Percentiles rank a stretch among this genome's conserved stretches.
phyloP scores from a whole-genome alignment of 78 protist species.

The Chrysochromulina parva region DNA sequence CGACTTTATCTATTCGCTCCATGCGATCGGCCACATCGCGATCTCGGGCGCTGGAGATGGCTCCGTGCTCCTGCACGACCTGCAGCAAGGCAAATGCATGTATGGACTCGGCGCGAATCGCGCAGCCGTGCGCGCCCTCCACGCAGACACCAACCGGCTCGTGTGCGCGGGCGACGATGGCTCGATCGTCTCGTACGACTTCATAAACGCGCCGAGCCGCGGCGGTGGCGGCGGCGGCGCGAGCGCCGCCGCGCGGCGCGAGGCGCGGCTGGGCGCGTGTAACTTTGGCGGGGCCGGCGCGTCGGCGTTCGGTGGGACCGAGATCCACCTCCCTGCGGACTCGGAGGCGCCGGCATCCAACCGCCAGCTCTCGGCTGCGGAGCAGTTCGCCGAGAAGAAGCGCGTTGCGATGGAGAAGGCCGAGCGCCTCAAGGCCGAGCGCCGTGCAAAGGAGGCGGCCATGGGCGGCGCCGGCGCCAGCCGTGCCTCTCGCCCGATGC shows the following conservation, averaged over 20 bases:
- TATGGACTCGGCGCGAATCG: slow-evolving; percentile 35
- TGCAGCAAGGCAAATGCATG: background rate
- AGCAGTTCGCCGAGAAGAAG: background rate
- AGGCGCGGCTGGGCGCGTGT: background rate
- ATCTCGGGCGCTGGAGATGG: slow-evolving; percentile 37
- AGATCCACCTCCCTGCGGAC: background rate
- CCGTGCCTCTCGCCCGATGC: too few species aligned
- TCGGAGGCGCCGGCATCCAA: background rate
- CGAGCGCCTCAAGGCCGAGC: background rate
- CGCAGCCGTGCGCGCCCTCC: slow-evolving; percentile 26
- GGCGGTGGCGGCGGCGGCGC: too few species aligned
- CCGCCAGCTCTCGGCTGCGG: background rate
- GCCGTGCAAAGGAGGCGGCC: background rate
- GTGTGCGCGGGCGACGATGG: slow-evolving; percentile 53
- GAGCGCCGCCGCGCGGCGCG: background rate
- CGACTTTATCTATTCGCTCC: slow-evolving; percentile 12
- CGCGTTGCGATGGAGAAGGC: slow-evolving; percentile 3
- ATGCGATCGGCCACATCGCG: background rate
- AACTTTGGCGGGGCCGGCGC: too few species aligned
- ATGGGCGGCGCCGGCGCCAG: too few species aligned
- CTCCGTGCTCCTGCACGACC: slow-evolving; percentile 29
- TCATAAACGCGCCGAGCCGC: background rate
- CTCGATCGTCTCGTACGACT: background rate
- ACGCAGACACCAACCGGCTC: background rate
- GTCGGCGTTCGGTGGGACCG: too few species aligned